A percentile compares a stretch with the other conserved stretches of the same genome.
Conservation (phyloP, 495 filamentous ascomycete species). For the Xylaria scruposa region DNA sequence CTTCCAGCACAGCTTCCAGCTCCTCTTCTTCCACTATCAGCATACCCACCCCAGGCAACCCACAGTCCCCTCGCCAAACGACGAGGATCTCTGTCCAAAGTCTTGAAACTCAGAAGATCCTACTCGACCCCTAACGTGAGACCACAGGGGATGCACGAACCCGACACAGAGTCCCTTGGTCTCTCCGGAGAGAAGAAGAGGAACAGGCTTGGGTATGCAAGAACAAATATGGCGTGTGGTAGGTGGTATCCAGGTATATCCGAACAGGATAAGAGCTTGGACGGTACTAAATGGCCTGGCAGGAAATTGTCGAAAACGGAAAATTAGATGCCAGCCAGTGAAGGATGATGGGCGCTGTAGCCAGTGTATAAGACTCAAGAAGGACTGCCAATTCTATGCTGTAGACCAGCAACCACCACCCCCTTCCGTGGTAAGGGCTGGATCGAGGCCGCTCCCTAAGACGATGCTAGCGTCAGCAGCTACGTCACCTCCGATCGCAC, state of each 20-base stretch:
- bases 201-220: slow-evolving; percentile 97
- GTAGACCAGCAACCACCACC: slow-evolving; percentile 81
- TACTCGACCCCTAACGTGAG: slow-evolving; percentile 72
- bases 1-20: slow-evolving; percentile 35
- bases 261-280: background rate
- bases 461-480: slow-evolving; percentile 54
- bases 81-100: slow-evolving; percentile 46
- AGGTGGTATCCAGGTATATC: slow-evolving; percentile 52
- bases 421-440: slow-evolving; percentile 46
- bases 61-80: slow-evolving; percentile 38
- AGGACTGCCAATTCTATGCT: slow-evolving; percentile 93
- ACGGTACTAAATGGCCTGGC: slow-evolving; percentile 29
- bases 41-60: slow-evolving; percentile 47
- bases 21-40: slow-evolving; percentile 32
- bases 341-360: slow-evolving; percentile 83
- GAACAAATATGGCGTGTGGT: slow-evolving; percentile 97
- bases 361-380: slow-evolving; percentile 95
- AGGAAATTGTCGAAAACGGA: slow-evolving; percentile 95
- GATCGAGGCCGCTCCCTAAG: slow-evolving; percentile 46
- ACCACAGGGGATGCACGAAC: slow-evolving; percentile 47
- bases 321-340: slow-evolving; percentile 90
- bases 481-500: slow-evolving; percentile 57
- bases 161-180: slow-evolving; percentile 46
- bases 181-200: slow-evolving; percentile 80
- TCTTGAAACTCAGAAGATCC: slow-evolving; percentile 64